phyloP scores from a whole-genome alignment of 176 grass and related monocot genomes.

The Oryza glumipatula region DNA sequence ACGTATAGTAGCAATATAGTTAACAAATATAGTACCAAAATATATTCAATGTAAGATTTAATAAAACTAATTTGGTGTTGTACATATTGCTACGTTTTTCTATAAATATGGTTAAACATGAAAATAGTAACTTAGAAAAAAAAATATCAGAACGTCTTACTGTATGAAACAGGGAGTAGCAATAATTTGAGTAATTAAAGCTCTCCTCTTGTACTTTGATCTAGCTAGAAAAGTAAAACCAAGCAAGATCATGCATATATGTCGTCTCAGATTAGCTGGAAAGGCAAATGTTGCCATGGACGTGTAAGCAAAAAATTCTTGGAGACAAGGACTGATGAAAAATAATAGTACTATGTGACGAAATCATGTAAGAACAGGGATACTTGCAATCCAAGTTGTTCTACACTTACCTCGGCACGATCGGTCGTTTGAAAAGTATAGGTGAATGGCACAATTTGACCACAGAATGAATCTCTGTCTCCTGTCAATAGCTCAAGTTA shows the following conservation, averaged over 20 bases:
- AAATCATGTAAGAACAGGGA: neutral
- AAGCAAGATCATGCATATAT: neutral
- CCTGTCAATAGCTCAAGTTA: neutral
- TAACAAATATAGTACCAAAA: too few relatives aligned
- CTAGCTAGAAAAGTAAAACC: slow-evolving; percentile 25
- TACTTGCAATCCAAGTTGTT: slow-evolving; percentile 37
- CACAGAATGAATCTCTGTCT: neutral
- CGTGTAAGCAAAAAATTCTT: slow-evolving; percentile 39
- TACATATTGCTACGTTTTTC: too few relatives aligned
- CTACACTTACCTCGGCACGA: neutral
- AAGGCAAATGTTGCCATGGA: slow-evolving; percentile 30
- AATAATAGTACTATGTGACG: neutral
- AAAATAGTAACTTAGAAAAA: too few relatives aligned
- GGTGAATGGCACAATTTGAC: slow-evolving; percentile 24
- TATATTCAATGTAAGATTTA: too few relatives aligned
- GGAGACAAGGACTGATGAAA: neutral
- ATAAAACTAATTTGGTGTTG: too few relatives aligned
- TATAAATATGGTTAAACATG: too few relatives aligned
- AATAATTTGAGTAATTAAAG: neutral
- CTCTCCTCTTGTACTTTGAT: neutral
- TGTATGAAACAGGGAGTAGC: too few relatives aligned
- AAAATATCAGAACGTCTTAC: too few relatives aligned
- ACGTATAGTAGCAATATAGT: too few relatives aligned
- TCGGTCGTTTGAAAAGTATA: slow-evolving; percentile 34
- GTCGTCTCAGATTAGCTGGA: slow-evolving; percentile 22